Evolutionary conservation across 805 yeast genomes (phyloP).

Genomic region (Metschnikowia continentalis): DNA sequence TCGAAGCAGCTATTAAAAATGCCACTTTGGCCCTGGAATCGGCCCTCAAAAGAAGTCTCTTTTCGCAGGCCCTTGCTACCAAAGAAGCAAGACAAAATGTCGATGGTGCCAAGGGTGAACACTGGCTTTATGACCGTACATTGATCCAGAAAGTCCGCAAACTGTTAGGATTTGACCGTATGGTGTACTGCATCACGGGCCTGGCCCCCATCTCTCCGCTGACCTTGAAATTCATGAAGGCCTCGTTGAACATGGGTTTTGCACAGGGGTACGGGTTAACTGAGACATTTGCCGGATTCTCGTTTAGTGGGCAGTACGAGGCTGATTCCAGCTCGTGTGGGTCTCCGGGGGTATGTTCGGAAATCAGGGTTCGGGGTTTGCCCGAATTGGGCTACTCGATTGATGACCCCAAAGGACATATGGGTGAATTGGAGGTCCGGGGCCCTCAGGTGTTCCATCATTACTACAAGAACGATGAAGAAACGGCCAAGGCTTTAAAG

Average conservation of each 20-base stretch:
- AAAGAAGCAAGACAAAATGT: constrained; percentile 16
- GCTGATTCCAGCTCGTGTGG: constrained; percentile 56
- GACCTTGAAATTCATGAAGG: constrained; percentile 57
- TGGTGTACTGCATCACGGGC: constrained; percentile 35
- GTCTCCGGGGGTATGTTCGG: constrained; percentile 49
- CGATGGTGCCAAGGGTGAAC: constrained; percentile 20
- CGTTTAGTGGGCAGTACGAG: constrained; percentile 41
- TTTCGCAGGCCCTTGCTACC: constrained; percentile 17
- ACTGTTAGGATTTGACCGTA: constrained; percentile 33
- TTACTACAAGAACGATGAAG: constrained; percentile 55
- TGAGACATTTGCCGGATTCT: constrained; percentile 58
- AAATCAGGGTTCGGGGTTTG: constrained; percentile 53
- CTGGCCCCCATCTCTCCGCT: constrained; percentile 69
- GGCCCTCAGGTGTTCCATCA: constrained; percentile 60
- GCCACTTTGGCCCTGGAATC: constrained; percentile 22
- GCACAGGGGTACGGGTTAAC: constrained; percentile 75
- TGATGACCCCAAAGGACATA: constrained; percentile 23
- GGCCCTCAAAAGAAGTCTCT: constrained; percentile 16
- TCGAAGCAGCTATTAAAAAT: constrained; percentile 23
- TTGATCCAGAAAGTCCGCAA: constrained; percentile 17
- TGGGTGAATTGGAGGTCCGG: constrained; percentile 60
- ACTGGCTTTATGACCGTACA: constrained; percentile 16
- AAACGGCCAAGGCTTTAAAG: constrained; percentile 50
- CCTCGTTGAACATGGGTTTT: constrained; percentile 55
- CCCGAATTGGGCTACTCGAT: constrained; percentile 54